Conservation (phyloP, 441 rosid species). For the Adansonia madagascariensis region DNA sequence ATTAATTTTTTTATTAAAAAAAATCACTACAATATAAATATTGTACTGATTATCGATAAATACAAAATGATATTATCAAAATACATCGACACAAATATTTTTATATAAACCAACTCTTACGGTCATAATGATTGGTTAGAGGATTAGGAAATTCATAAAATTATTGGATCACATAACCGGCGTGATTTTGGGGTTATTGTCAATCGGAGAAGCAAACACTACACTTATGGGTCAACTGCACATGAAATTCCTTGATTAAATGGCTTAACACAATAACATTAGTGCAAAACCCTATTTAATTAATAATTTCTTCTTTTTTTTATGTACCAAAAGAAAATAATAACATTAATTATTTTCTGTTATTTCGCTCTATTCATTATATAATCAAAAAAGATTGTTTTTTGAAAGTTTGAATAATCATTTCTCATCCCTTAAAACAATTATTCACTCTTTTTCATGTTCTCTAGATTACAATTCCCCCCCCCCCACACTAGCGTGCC, state of each 20-base stretch:
- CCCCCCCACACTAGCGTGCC: too few species aligned
- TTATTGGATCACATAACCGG: conserved; percentile 31
- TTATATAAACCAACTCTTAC: conserved; percentile 17
- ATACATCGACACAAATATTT: neutral
- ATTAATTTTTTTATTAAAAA: too few species aligned
- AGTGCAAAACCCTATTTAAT: neutral
- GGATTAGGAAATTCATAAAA: conserved; percentile 6
- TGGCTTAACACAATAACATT: neutral
- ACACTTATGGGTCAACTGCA: conserved; percentile 33
- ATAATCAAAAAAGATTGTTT: neutral
- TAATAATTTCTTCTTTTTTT: too few species aligned
- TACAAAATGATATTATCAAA: neutral
- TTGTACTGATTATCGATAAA: neutral
- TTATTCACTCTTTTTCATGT: too few species aligned
- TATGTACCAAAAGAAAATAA: too few species aligned
- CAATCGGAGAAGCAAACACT: conserved; percentile 24
- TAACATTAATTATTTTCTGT: too few species aligned
- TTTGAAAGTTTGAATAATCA: neutral
- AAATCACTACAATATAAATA: neutral
- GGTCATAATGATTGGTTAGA: conserved; percentile 29
- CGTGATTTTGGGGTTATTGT: conserved; percentile 46
- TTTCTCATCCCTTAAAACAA: neutral
- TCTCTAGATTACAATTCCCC: too few species aligned
- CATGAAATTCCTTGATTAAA: conserved; percentile 23
- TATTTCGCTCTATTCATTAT: neutral